Percentiles rank a stretch among this genome's conserved stretches.
phyloP scores from a whole-genome alignment of 1,284 basidiomycete species.

The Cystobasidium slooffiae region DNA sequence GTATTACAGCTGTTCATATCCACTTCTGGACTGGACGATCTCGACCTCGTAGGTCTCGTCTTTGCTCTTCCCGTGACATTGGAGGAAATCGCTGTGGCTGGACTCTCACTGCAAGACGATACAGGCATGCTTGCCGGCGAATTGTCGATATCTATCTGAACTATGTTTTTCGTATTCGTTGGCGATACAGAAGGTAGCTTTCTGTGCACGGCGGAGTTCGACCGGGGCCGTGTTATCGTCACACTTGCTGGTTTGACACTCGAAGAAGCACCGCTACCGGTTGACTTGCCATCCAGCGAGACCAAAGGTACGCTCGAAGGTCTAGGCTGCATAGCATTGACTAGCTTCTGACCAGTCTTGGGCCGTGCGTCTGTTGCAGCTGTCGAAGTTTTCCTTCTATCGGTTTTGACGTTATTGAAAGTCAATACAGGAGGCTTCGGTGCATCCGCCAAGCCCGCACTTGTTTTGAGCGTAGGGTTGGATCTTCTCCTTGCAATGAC shows the following conservation, averaged over 20 bases:
- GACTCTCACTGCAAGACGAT: conserved; percentile 6
- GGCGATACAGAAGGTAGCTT: conserved; percentile 20
- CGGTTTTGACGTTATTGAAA: neutral
- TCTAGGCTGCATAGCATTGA: conserved; percentile 22
- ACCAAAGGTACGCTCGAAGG: conserved; percentile 5
- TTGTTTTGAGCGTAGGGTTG: conserved; percentile 3
- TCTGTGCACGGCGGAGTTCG: conserved; percentile 22
- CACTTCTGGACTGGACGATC: conserved; percentile 9
- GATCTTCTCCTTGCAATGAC: conserved; percentile 25
- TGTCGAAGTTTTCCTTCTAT: conserved; percentile 1
- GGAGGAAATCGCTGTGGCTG: conserved; percentile 13
- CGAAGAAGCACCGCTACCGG: neutral
- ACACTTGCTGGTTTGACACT: neutral
- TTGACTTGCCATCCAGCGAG: conserved; percentile 21
- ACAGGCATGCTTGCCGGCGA: neutral
- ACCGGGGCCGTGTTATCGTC: conserved; percentile 4
- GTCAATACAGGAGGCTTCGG: neutral
- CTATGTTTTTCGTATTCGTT: conserved; percentile 5
- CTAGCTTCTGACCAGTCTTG: neutral
- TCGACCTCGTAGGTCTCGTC: conserved; percentile 14
- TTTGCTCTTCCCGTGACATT: neutral
- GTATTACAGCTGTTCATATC: neutral
- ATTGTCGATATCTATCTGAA: neutral
- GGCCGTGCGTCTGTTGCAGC: neutral
- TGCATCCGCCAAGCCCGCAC: neutral